Evolutionary conservation across 2,329 filamentous ascomycete genomes (phyloP).

Genomic region (Simplicillium aogashimaense): DNA sequence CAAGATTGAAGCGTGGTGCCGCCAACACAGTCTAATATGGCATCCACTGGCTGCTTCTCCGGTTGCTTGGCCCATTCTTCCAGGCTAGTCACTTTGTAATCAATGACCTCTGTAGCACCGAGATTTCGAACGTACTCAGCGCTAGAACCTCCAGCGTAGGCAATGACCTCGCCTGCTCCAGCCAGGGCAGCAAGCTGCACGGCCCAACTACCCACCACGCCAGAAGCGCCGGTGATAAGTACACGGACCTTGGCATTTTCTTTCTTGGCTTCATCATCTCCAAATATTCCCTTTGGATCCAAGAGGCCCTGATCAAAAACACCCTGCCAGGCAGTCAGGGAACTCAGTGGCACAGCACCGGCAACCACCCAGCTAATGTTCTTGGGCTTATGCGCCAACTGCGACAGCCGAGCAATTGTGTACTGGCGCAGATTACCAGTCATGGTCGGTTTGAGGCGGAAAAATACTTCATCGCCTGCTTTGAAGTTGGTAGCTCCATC

Average conservation of each 20-base stretch:
- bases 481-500: conserved; percentile 18
- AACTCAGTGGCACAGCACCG: conserved; percentile 22
- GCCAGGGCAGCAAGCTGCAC: conserved; percentile 25
- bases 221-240: conserved; percentile 27
- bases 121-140: conserved; percentile 17
- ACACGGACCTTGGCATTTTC: conserved; percentile 19
- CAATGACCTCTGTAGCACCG: conserved; percentile 25
- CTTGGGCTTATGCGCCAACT: conserved; percentile 20
- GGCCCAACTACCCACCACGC: conserved; percentile 28
- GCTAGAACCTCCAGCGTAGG: conserved; percentile 18
- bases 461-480: conserved; percentile 23
- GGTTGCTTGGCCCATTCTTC: conserved; percentile 19
- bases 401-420: conserved; percentile 16
- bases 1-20: conserved; percentile 18
- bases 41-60: conserved; percentile 16
- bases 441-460: conserved; percentile 15
- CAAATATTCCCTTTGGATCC: conserved; percentile 16
- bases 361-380: conserved; percentile 17
- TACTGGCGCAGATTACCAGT: conserved; percentile 22
- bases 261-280: conserved; percentile 14
- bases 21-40: conserved; percentile 27
- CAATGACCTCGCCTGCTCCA: conserved; percentile 25
- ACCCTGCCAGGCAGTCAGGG: conserved; percentile 25
- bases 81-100: conserved; percentile 21
- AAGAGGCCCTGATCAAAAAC: conserved; percentile 24